Evolutionary conservation across 306 rosid species (phyloP), one percentile per base, ranked within the genome.

Genomic region (Lotus japonicus): DNA sequence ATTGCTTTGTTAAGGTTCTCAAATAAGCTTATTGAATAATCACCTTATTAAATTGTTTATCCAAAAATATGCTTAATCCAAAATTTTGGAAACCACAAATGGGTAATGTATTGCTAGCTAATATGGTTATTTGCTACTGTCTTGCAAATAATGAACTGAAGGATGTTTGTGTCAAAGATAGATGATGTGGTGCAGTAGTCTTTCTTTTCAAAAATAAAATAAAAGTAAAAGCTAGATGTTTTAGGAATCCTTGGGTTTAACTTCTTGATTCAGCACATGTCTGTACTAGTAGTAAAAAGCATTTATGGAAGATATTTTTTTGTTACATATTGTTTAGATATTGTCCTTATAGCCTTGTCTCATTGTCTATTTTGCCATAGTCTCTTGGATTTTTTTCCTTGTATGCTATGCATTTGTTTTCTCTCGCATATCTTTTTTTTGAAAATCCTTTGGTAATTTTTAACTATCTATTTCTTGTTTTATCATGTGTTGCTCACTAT

Each of bases 241-340:
- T 50, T 26, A 48, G 52, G 54, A 21, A 28, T 52, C 19, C 11
- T 77, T 78, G 19, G 42, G 44, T 64, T 58, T 64, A 45, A 33
- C 63, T 57, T 60, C 66, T 70, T 59, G 42, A 71, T 66, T 58
- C 48, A 50, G 10, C 52, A 28, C 5, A 0, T n/a, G 17, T 50
- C 69, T 28, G 64, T 36, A 61, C 21, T 66, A 15, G 53, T 17
- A 62, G 68, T 54, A 26, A 58, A 53, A 45, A 51, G 65, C 21
- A 42, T 44, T 64, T 33, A 70, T 36, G n/a, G 46, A 23, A 39
- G 44, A 55, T 58, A 53, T 35, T 38, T 64, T 56, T 64, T 56
- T 64, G 15, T 14, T 36, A 56, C 6, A n/a, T 18, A 15, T 18
- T 70, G 38, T 45, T 53, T 58, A 43, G 61, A 38, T 52, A 18